phyloP scores from a whole-genome alignment of 108 stramenopile species.

The Skeletonema costatum region DNA sequence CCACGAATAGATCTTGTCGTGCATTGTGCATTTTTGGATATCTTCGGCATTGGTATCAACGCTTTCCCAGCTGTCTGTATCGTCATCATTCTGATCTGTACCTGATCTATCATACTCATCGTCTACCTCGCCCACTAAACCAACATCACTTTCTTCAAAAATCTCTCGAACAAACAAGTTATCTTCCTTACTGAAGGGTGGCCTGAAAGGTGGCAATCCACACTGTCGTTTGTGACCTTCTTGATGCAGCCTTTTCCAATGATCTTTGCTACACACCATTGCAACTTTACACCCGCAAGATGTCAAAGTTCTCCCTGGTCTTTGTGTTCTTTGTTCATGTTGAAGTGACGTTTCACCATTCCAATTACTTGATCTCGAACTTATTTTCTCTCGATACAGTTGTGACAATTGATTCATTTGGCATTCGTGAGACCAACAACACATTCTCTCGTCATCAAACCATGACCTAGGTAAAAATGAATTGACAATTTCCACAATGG shows the following conservation, averaged over 20 bases:
- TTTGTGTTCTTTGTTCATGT: not conserved
- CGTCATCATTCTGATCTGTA: not conserved
- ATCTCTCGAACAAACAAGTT: constrained; percentile 33
- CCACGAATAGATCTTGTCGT: constrained; percentile 24
- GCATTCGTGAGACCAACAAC: constrained; percentile 50
- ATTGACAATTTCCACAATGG: constrained; percentile 37
- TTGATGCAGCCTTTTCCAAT: constrained; percentile 30
- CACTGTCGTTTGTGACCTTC: constrained; percentile 49
- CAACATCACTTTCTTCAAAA: constrained; percentile 10
- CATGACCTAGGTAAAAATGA: constrained; percentile 50
- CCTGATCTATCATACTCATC: constrained; percentile 16
- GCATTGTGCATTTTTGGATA: not conserved
- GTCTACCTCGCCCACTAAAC: constrained; percentile 1
- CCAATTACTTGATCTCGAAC: constrained; percentile 23
- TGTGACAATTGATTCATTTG: constrained; percentile 12
- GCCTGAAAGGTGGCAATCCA: constrained; percentile 45
- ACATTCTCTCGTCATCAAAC: constrained; percentile 53
- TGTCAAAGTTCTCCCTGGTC: not conserved
- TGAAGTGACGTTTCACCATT: not conserved
- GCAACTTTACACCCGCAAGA: constrained; percentile 38
- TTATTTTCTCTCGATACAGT: constrained; percentile 18
- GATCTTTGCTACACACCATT: constrained; percentile 44
- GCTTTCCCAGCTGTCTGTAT: constrained; percentile 65
- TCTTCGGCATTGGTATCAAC: constrained; percentile 51
- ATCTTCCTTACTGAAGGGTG: constrained; percentile 32